Evolutionary conservation across 176 grass and related monocot genomes (phyloP), one percentile per base, ranked within the genome.

Genomic region (Sorghum bicolor): DNA sequence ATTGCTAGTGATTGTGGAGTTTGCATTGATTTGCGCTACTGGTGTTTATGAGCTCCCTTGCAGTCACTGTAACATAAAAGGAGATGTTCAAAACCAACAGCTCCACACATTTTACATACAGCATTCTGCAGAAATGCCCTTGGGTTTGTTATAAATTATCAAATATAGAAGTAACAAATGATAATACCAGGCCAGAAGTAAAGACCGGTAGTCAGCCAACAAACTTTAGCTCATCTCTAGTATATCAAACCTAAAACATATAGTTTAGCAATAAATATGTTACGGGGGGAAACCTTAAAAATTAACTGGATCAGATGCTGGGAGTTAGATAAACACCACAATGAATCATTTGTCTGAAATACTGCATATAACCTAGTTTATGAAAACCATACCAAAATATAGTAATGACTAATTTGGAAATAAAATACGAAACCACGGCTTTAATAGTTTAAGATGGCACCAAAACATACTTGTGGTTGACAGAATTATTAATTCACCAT

Each of bases 61-160:
- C 75, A 88, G 34, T 67, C 76, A 58, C 32, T 15, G 36, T 81
- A 88, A 74, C 60, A 24, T 57, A 88, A 10, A 10, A 88, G 36
- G 57, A 88, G 87, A 28, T 67, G 2, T 84, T 36, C 32, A 41
- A 6, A 67, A 60, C 75, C 87, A 80, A 74, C 12, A 84, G 57
- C 28, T 79, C 81, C 81, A 67, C 81, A 88, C 1, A 34, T 38
- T 65, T 74, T 81, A 43, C 87, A 88, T 14, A 88, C 60, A 67
- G 16, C 55, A 40, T 7, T 43, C 87, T 88, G 87, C 81, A 80
- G 22, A 47, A 47, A 47, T 47, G 44, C 14, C 44, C 15, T 15
- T 13, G 43, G 43, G 44, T 15, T 47, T 16, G 12, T 47, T 15
- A 48, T 17, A 9, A 43, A 43, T 43, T 12, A 13, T 13, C 41